Conservation (phyloP, 306 rosid genomes). For the Quercus ilex region DNA sequence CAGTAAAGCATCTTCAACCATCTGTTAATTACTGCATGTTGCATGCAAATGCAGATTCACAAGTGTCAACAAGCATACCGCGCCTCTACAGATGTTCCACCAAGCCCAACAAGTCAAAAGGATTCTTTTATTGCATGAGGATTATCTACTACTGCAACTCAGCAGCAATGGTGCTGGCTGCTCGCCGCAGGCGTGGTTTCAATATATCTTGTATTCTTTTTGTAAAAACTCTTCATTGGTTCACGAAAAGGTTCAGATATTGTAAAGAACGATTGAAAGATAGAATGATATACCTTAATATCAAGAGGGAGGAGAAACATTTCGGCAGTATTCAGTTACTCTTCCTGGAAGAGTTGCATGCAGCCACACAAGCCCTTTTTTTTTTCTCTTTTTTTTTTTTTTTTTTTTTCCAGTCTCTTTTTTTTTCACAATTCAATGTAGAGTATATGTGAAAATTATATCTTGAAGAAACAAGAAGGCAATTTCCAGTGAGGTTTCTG, state of each 20-base stretch:
- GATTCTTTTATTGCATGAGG: constrained; percentile 24
- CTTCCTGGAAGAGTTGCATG: neutral
- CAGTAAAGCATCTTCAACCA: neutral
- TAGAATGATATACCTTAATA: constrained; percentile 17
- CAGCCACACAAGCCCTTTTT: neutral
- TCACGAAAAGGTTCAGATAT: constrained; percentile 6
- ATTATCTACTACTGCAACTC: constrained; percentile 29
- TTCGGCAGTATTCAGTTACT: neutral
- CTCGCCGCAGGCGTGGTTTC: constrained; percentile 26
- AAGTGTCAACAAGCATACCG: constrained; percentile 93
- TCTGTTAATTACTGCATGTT: constrained; percentile 11
- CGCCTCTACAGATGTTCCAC: constrained; percentile 53
- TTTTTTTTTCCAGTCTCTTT: too few relatives aligned
- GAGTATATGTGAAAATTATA: too few relatives aligned
- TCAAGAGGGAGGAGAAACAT: constrained; percentile 9
- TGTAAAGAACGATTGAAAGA: constrained; percentile 35
- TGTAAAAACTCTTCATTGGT: constrained; percentile 7
- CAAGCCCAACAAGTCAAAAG: constrained; percentile 38
- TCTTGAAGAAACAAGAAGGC: too few relatives aligned
- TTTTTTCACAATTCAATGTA: too few relatives aligned
- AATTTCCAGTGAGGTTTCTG: too few relatives aligned
- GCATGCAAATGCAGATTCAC: constrained; percentile 58
- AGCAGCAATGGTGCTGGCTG: constrained; percentile 22
- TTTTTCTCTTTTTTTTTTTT: neutral
- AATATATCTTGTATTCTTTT: constrained; percentile 31